A percentile compares a stretch with the other conserved stretches of the same genome.
phyloP scores from a whole-genome alignment of 768 basidiomycete genomes.

The Pulveroboletus sp. region DNA sequence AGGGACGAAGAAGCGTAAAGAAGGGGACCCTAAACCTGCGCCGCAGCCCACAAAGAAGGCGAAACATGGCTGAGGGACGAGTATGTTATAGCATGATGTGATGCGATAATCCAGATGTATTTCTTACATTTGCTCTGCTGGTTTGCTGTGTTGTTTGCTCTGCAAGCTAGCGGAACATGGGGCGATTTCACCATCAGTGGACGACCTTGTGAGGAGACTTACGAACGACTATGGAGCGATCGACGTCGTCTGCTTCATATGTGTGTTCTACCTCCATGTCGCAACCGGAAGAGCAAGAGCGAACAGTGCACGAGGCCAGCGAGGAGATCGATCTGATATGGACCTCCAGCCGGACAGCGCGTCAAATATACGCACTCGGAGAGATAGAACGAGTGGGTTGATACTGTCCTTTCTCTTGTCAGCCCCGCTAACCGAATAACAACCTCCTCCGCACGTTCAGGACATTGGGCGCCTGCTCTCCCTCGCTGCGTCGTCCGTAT shows the following conservation, averaged over 20 bases:
- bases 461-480: conserved; percentile 74
- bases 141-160: conserved; percentile 29
- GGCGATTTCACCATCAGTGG: not conserved
- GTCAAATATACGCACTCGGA: conserved; percentile 75
- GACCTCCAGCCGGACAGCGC: conserved; percentile 74
- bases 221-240: not conserved
- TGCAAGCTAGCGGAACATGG: not conserved
- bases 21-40: conserved; percentile 52
- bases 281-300: conserved; percentile 16
- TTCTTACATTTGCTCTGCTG: conserved; percentile 24
- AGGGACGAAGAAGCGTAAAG: conserved; percentile 67
- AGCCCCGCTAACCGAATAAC: not conserved
- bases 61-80: conserved; percentile 46
- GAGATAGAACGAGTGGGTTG: conserved; percentile 69
- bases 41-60: conserved; percentile 66
- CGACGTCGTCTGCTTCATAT: not conserved
- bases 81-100: conserved; percentile 19
- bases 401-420: not conserved
- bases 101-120: conserved; percentile 28
- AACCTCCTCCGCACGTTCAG: conserved; percentile 34
- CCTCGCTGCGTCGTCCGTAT: conserved; percentile 73
- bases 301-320: conserved; percentile 8
- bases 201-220: not conserved
- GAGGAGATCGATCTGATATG: conserved; percentile 70
- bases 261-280: conserved; percentile 13